Conservation (phyloP, 805 yeast genomes). For the Vanderwaltozyma tropicalis region DNA sequence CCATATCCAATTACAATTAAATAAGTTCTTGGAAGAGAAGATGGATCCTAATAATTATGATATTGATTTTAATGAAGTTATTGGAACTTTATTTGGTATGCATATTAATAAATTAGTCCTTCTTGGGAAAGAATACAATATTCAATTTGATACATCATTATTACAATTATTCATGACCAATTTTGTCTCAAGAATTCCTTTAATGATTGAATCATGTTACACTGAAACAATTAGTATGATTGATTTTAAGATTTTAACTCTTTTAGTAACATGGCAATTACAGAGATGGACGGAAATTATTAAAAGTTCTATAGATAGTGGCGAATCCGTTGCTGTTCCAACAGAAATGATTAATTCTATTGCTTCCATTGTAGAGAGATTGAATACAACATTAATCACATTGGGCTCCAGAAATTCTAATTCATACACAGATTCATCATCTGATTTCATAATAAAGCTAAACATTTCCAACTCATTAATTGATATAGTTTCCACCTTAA, state of each 20-base stretch:
- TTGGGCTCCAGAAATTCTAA: conserved; percentile 1
- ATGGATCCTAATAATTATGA: conserved; percentile 3
- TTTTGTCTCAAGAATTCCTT: conserved; percentile 11
- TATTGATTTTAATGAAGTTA: conserved; percentile 7
- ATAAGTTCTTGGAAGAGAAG: conserved; percentile 15
- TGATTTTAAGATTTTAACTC: conserved; percentile 19
- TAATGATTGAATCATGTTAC: conserved; percentile 4
- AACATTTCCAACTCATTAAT: conserved; percentile 14
- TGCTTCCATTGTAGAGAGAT: conserved; percentile 9
- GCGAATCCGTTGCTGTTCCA: not conserved
- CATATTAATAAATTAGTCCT: conserved; percentile 23
- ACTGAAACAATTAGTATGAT: conserved; percentile 8
- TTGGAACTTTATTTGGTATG: conserved; percentile 11
- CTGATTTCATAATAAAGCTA: conserved; percentile 8
- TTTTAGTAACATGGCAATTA: conserved; percentile 22
- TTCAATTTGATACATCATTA: conserved; percentile 17
- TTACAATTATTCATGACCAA: conserved; percentile 11
- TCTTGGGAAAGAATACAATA: conserved; percentile 18
- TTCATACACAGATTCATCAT: conserved; percentile 1
- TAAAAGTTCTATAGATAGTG: conserved; percentile 3
- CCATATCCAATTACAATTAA: conserved; percentile 13
- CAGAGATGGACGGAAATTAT: conserved; percentile 23
- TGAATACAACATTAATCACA: conserved; percentile 6
- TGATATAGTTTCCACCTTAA: conserved; percentile 19
- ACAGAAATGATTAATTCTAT: conserved; percentile 1